Evolutionary conservation across 805 yeast genomes (phyloP), one percentile per base, ranked within the genome.

Genomic region (Candida ponderosae): DNA sequence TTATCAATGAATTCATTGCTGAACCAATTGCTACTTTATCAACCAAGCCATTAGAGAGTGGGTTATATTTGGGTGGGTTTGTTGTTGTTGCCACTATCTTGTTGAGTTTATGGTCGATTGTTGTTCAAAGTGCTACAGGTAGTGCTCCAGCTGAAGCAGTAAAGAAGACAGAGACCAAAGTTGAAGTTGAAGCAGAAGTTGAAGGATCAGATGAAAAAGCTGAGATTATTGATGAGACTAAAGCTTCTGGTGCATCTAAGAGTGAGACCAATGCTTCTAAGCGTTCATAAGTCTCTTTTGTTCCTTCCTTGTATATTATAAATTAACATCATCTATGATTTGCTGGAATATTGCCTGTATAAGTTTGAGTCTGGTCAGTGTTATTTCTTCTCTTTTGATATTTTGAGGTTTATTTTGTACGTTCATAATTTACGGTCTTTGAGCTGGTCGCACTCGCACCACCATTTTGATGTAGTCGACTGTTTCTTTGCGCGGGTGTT

Each of bases 41-140:
- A 20, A 52, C 57, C 18, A 64, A 72, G 43, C 82, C 82, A 3
- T 56, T 66, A 31, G 76, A 72, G 45, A 74, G 74, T 34, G 60
- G 71, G 15, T 50, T 68, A 24, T 76, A 72, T 48, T 60, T 73
- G 20, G 59, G 66, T 14, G 57, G 62, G 15, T 55, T 70, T 31
- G 56, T 74, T 15, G 42, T 65, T 14, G 38, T 59, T 3, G 57
- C 72, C 34, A 61, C 75, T 6, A 34, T 74, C 13, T 44, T 57
- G 6, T 63, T 76, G 47, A 74, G 73, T 4, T 7, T 62, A 1
- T 54, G 67, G 51, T 68, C 72, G 13, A 55, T 63, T 9, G 6
- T 68, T 7, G 19, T 46, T 10, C 24, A 40, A 7, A 31, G 41
- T 5, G 16, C 48, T 8, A 14, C 41, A 57, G 35, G 63, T 46